Evolutionary conservation across 805 yeast genomes (phyloP), one percentile per base, ranked within the genome.

Genomic region (Lachancea fermentati): DNA sequence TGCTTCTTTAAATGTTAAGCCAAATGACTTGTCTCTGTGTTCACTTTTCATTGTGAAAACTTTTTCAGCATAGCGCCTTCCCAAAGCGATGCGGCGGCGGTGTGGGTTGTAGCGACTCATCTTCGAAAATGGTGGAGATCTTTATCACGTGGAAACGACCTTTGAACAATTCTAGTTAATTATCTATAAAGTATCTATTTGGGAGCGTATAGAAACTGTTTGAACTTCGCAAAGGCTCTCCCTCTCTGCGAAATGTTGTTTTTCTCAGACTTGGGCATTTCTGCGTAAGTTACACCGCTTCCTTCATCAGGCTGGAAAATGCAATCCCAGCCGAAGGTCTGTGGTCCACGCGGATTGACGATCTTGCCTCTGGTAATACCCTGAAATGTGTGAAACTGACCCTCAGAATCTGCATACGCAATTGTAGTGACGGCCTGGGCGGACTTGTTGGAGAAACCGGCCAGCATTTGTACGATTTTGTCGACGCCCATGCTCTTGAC

Each of bases 241-340:
- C 73, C 87, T 54, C 99, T 74, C 57, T 94, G 98, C 49, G 95
- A 82, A 47, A 93, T 84, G 15, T 71, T 59, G 64, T 93, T 89
- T 69, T 94, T 93, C 22, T 72, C 68, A 2, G 62, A 56, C 57
- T 84, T 85, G 38, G 75, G 79, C 89, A 93, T 78, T 62, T 93
- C 97, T 8, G 97, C 97, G 57, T 87, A 89, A 0, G 93, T 84
- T 15, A 72, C 65, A 2, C 95, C 96, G 19, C 68, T 66, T 6
- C 54, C 44, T 36, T 52, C 62, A 1, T 45, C 31, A 2, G 98
- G 98, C 65, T 81, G 73, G 62, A 93, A 93, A 37, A 85, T 67
- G 5, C 96, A 79, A 65, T 93, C 97, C 95, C 96, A 93, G 1
- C 99, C 99, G 60, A 93, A 93, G 44, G 75, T 72, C 11, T 78